Conservation (phyloP, 345 rosid genomes). For the Citrus reticulata region DNA sequence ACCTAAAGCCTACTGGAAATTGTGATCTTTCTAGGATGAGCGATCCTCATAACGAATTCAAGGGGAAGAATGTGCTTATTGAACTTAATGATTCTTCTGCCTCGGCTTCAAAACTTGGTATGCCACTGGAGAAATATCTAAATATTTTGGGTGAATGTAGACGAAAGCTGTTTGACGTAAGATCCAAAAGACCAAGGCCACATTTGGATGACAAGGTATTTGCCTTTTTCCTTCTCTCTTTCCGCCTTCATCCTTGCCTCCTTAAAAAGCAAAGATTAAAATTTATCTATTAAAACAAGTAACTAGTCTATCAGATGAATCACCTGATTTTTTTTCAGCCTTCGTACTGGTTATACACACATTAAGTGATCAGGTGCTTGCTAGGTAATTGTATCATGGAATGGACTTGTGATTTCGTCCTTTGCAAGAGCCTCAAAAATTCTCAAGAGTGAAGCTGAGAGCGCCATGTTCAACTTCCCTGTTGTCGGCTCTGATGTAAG, state of each 20-base stretch:
- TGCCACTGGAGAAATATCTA: conserved; percentile 59
- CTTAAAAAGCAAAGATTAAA: conserved; percentile 43
- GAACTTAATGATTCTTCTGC: conserved; percentile 64
- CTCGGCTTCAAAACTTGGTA: conserved; percentile 54
- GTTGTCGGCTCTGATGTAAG: conserved; percentile 73
- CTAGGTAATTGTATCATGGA: conserved; percentile 96
- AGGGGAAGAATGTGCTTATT: conserved; percentile 76
- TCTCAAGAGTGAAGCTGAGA: conserved; percentile 52
- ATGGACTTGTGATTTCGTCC: conserved; percentile 82
- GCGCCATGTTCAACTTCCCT: conserved; percentile 56
- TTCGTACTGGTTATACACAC: not conserved
- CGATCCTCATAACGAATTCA: conserved; percentile 83
- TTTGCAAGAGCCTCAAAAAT: conserved; percentile 89
- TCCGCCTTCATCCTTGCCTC: too few species aligned
- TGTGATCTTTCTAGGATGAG: conserved; percentile 86
- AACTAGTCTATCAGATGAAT: not conserved
- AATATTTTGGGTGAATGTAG: conserved; percentile 71
- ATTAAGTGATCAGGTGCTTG: conserved; percentile 13
- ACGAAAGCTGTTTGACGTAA: conserved; percentile 66
- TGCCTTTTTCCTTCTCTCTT: not conserved
- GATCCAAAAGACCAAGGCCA: conserved; percentile 71
- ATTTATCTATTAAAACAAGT: not conserved
- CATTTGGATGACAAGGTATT: conserved; percentile 92
- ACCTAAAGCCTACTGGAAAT: conserved; percentile 71
- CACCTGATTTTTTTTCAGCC: not conserved